phyloP scores from a whole-genome alignment of 2,329 filamentous ascomycete genomes.

The Cercospora beticola region DNA sequence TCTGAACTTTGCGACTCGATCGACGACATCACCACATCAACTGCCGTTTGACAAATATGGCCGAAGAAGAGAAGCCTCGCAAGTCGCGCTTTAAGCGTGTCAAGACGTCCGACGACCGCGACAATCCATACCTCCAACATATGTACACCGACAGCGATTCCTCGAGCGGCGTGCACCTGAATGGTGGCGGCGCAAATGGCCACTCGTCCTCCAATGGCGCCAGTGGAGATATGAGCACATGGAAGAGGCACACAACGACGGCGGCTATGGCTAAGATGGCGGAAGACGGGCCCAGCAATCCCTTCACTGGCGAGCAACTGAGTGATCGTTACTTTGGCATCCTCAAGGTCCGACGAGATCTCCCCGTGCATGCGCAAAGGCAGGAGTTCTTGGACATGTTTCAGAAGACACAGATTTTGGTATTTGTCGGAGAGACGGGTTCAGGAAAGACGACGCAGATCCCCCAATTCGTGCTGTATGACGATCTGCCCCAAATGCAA shows the following conservation, averaged over 20 bases:
- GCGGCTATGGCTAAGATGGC: constrained; percentile 68
- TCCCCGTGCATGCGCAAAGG: constrained; percentile 91
- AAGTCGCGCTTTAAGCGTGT: constrained; percentile 46
- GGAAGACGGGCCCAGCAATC: constrained; percentile 79
- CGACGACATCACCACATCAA: constrained; percentile 6
- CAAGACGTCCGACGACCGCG: constrained; percentile 57
- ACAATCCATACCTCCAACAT: constrained; percentile 91
- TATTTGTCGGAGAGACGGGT: constrained; percentile 98
- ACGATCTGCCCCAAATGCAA: constrained; percentile 84
- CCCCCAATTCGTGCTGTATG: constrained; percentile 95
- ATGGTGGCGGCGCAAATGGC: constrained; percentile 30
- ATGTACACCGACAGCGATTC: constrained; percentile 59
- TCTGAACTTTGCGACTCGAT: neutral
- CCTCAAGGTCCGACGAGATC: constrained; percentile 74
- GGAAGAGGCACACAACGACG: constrained; percentile 79
- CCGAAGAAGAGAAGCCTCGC: constrained; percentile 33
- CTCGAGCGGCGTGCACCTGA: constrained; percentile 33
- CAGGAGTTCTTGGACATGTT: constrained; percentile 90
- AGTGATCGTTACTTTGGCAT: constrained; percentile 88
- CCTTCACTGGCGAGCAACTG: constrained; percentile 76
- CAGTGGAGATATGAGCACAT: constrained; percentile 51
- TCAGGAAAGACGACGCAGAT: constrained; percentile 99
- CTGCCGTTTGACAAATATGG: constrained; percentile 44
- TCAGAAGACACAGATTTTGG: constrained; percentile 90
- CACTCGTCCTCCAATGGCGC: constrained; percentile 4